Percentiles rank a stretch among this genome's conserved stretches.
phyloP scores from a whole-genome alignment of 805 yeast species.

The Suhomyces vadensis region DNA sequence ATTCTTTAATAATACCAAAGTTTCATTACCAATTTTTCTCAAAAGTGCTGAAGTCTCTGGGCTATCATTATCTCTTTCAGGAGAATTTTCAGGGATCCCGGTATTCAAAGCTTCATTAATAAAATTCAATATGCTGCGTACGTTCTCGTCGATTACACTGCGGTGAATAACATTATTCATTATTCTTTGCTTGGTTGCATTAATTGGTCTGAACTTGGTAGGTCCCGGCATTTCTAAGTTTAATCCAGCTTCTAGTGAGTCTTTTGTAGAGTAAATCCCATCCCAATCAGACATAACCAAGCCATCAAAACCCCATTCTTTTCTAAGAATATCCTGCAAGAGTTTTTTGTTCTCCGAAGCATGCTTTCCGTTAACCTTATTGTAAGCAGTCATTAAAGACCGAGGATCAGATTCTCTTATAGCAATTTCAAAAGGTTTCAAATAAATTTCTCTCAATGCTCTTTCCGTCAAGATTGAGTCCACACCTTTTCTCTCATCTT shows the following conservation, averaged over 20 bases:
- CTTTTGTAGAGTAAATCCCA: slow-evolving; percentile 52
- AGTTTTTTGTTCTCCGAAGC: slow-evolving; percentile 48
- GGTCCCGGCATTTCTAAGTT: slow-evolving; percentile 73
- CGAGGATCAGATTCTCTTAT: slow-evolving; percentile 52
- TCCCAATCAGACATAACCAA: slow-evolving; percentile 64
- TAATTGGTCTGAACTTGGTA: slow-evolving; percentile 45
- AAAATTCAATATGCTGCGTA: slow-evolving; percentile 46
- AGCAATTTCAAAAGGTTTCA: slow-evolving; percentile 64
- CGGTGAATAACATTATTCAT: slow-evolving; percentile 39
- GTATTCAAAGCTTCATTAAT: slow-evolving; percentile 44
- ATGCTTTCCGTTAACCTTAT: slow-evolving; percentile 62
- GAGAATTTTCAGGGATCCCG: slow-evolving; percentile 42
- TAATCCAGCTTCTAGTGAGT: slow-evolving; percentile 54
- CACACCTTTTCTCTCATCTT: slow-evolving; percentile 51
- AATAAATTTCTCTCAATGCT: slow-evolving; percentile 65
- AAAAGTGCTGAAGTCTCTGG: slow-evolving; percentile 21
- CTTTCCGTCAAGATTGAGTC: slow-evolving; percentile 55
- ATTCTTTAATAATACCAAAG: slow-evolving; percentile 59
- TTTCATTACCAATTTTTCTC: slow-evolving; percentile 39
- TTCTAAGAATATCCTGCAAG: slow-evolving; percentile 47
- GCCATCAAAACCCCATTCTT: slow-evolving; percentile 61
- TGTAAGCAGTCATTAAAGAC: slow-evolving; percentile 63
- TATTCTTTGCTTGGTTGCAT: slow-evolving; percentile 45
- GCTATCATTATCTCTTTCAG: slow-evolving; percentile 42
- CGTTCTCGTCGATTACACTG: slow-evolving; percentile 49